Evolutionary conservation across 108 stramenopile species (phyloP), one percentile per base, ranked within the genome.

Genomic region (Nannochloropsis gaditana): DNA sequence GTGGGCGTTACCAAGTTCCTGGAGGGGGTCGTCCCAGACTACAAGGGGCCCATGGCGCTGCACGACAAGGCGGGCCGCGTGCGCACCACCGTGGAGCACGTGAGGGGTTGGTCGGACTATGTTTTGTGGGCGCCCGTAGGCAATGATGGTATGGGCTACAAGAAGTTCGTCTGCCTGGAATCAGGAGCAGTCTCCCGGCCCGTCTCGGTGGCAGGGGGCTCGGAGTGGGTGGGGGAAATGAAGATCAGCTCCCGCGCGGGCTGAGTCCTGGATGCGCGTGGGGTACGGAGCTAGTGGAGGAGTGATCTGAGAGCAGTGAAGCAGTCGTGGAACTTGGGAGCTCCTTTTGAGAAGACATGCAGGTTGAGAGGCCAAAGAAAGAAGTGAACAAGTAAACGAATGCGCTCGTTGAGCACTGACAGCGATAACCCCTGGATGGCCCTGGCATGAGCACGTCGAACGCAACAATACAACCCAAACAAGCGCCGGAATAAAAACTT

Each of bases 121-220:
- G 95, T 97, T 45, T 43, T 97, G 44, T 97, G 97, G 97, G 95
- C 92, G 86, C 97, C 97, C 43, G 96, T 91, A 82, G 96, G 96
- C 21, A 88, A 96, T 85, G 97, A 96, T 85, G 95, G 93, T 82
- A 97, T 97, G 97, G 97, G 97, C 31, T 96, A 90, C 92, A 94
- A 96, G 89, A 94, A 94, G 90, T 97, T 97, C 89, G 93, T 97
- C 41, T 97, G 97, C 85, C 96, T 96, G 11, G 97, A 97, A 84
- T 92, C 91, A 89, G 97, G 94, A 9, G 79, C 59, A 41, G 85
- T 91, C 81, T 45, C 83, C 43, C 45, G 83, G 41, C 82, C 59
- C 9, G 83, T 50, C 10, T 19, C 43, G 44, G 83, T 90, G 11
- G 79, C 9, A 19, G 82, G 84, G 0, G 90, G 90, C 41, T 82